These are phyloP conservation scores for Diphasiastrum complanatum DNA, from an alignment of 83 land plant genomes.

Conservation along the genomic window DNA sequence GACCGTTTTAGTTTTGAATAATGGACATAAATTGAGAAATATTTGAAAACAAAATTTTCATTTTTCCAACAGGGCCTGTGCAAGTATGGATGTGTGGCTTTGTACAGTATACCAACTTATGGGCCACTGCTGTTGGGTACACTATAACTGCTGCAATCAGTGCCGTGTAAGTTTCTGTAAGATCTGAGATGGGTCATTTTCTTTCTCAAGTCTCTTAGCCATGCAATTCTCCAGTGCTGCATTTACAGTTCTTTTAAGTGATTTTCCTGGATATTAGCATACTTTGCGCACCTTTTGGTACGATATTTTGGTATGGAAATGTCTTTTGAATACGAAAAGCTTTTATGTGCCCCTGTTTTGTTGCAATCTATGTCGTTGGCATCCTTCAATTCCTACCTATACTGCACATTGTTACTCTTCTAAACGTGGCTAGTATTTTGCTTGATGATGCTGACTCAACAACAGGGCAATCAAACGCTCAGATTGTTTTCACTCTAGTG, in stretches of 20 bases:
- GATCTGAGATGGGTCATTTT: not conserved
- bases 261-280: too few relatives aligned
- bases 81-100: conserved; percentile 44
- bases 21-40: not conserved
- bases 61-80: conserved; percentile 28
- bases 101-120: conserved; percentile 42
- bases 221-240: too few relatives aligned
- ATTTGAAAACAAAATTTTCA: not conserved
- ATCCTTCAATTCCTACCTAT: too few relatives aligned
- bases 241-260: too few relatives aligned
- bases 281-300: too few relatives aligned
- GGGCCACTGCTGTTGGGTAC: conserved; percentile 48
- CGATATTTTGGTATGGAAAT: too few relatives aligned
- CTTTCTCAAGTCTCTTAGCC: too few relatives aligned
- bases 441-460: not conserved
- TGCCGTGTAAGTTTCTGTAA: conserved; percentile 36
- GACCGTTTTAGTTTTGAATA: too few relatives aligned
- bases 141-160: conserved; percentile 51
- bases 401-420: too few relatives aligned
- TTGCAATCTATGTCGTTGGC: too few relatives aligned
- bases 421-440: not conserved
- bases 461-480: conserved; percentile 52
- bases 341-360: too few relatives aligned
- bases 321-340: too few relatives aligned
- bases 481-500: conserved; percentile 50